phyloP scores from a whole-genome alignment of 805 yeast species.

The Saturnispora sekii region DNA sequence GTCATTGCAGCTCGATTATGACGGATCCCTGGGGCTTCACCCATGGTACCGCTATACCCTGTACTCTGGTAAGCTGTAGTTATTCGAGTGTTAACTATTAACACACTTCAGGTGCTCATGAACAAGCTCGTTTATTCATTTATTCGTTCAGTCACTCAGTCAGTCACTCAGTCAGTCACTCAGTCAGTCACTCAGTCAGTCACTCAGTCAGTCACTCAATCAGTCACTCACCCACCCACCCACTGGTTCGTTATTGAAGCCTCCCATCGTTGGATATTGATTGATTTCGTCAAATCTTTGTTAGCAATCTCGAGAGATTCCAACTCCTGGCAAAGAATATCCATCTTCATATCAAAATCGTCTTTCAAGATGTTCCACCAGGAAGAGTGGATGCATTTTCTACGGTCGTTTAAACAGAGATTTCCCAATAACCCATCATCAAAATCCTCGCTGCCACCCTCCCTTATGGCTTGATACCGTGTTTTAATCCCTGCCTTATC shows the following conservation, averaged over 20 bases:
- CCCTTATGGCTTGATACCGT: slow-evolving; percentile 12
- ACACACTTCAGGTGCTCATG: no score
- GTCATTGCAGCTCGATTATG: neutral
- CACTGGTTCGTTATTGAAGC: no score
- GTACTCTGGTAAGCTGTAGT: no score
- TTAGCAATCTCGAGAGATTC: slow-evolving; percentile 14
- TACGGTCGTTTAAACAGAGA: slow-evolving; percentile 43
- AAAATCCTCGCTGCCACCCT: neutral
- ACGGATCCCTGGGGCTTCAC: slow-evolving; percentile 1
- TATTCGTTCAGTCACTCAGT: no score
- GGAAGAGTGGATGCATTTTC: slow-evolving; percentile 44
- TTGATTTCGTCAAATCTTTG: slow-evolving; percentile 23
- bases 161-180: no score
- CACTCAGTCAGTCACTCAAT: no score
- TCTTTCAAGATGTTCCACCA: slow-evolving; percentile 27
- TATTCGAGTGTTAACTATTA: no score
- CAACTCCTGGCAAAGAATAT: slow-evolving; percentile 6
- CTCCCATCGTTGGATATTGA: slow-evolving; percentile 30
- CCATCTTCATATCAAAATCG: slow-evolving; percentile 29
- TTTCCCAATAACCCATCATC: slow-evolving; percentile 10
- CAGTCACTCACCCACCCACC: no score
- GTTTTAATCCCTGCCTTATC: slow-evolving; percentile 10
- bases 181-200: no score
- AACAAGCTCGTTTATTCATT: no score
- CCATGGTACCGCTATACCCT: no score